These are phyloP conservation scores for Collariella sp. DNA, from an alignment of 495 filamentous ascomycete genomes.

Conservation along the genomic window DNA sequence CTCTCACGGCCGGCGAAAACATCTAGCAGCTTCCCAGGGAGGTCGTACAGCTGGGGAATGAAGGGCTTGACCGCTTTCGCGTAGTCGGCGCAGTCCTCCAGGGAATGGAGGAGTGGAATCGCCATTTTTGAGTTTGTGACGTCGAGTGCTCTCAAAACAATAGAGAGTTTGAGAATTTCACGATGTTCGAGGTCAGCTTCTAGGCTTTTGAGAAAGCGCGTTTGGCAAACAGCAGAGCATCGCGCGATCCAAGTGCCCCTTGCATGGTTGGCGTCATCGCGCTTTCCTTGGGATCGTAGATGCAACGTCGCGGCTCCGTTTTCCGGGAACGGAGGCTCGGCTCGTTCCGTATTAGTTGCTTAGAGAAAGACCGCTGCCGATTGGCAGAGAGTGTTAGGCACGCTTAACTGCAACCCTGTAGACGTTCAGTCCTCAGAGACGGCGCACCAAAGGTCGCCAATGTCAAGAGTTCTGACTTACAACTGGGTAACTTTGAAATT, in stretches of 20 bases:
- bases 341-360: neutral
- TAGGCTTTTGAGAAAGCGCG: too few species aligned
- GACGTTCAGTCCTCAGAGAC: too few species aligned
- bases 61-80: conserved; percentile 62
- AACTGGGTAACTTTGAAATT: too few species aligned
- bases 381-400: neutral
- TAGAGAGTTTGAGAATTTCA: neutral
- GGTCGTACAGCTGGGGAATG: conserved; percentile 64
- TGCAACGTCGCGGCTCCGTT: neutral
- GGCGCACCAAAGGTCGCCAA: too few species aligned
- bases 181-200: neutral
- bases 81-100: conserved; percentile 67
- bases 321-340: neutral
- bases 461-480: too few species aligned
- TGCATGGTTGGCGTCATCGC: too few species aligned
- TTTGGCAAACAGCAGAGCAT: too few species aligned
- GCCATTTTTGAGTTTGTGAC: conserved; percentile 39
- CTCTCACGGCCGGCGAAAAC: conserved; percentile 46
- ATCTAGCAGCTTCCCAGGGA: conserved; percentile 55
- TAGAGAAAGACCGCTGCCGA: neutral
- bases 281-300: too few species aligned
- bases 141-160: neutral
- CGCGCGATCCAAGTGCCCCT: too few species aligned
- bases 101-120: conserved; percentile 58
- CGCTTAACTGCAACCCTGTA: neutral